A percentile compares a stretch with the other conserved stretches of the same genome.
These are phyloP conservation scores for Candida saitoana DNA, from an alignment of 805 yeast species.

Conservation along the genomic window DNA sequence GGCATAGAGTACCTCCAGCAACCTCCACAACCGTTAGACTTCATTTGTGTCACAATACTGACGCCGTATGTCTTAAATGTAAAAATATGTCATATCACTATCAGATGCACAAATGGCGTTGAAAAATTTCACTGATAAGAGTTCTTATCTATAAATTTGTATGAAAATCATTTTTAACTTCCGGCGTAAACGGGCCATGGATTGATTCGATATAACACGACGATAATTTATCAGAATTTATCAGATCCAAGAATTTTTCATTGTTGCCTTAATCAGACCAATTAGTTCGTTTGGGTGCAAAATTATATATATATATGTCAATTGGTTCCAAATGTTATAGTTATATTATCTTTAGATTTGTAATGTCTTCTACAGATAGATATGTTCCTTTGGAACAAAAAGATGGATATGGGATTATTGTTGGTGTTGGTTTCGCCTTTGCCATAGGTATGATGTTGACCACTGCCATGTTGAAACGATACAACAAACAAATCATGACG, in stretches of 20 bases:
- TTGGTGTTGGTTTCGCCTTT: constrained; percentile 81
- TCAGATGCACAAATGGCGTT: no score
- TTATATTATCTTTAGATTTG: no score
- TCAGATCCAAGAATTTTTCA: neutral
- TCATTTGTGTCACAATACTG: no score
- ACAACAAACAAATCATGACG: constrained; percentile 80
- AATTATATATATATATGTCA: no score
- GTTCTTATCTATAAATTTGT: neutral
- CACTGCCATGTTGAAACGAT: constrained; percentile 66
- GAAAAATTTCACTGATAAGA: neutral
- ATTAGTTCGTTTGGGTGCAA: neutral
- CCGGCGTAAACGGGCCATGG: neutral
- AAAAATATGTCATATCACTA: no score
- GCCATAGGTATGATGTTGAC: constrained; percentile 75
- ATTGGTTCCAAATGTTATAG: no score
- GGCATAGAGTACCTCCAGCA: no score
- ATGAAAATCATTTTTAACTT: neutral
- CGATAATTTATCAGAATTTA: neutral
- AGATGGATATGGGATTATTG: constrained; percentile 83
- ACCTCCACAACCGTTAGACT: no score
- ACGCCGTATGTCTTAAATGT: no score
- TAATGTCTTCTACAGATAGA: no score
- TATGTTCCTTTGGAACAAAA: constrained; percentile 56
- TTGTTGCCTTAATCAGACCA: neutral
- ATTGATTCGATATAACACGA: neutral